Base-by-base conservation (phyloP, 1,284 basidiomycete genomes). In the Exobasidium cylindrosporum region DNA sequence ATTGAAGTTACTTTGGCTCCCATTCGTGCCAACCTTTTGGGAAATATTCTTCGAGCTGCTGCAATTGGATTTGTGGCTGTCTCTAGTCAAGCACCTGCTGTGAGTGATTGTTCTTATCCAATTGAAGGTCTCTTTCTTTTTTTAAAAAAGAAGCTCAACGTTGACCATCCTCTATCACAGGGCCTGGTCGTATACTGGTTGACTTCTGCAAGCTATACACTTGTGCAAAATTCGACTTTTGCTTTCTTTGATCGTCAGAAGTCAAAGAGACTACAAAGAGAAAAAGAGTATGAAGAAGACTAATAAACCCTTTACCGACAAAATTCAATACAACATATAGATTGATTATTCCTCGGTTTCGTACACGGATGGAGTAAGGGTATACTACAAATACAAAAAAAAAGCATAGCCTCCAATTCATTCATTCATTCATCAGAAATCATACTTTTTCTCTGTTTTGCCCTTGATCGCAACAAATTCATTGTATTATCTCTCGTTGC, bases 141-240 rank as follows among this genome's bases (percentile, higher is more conserved):
- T 29, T 50, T 7, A 44, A 14, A 44, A 23, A 44, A 23, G 43
- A 4, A 5, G 11, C 17, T 3, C 56, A 31, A 5, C 28, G 35
- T 35, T 1, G 62, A n/a, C 55, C 57, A n/a, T n/a, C n/a, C n/a
- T n/a, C n/a, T n/a, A 7, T 60, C n/a, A n/a, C n/a, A 92, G 89
- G 86, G 88, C 54, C 84, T 94, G 21, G 83, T 88, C 50, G 72
- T 92, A 21, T 93, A 91, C 76, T 94, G 91, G 91, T 83, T 89
- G 2, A 87, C 89, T 4, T 92, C 90, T 5, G 88, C 91, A 26
- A 80, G 85, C 21, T 90, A 89, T 75, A 91, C 91, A 40, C 81
- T 94, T 24, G 64, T 88, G 17, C 90, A 93, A 76, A 89, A 89
- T 5, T 88, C 87, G 84, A 68, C 84, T n/a, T 83, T 93, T 31